A percentile compares a stretch with the other conserved stretches of the same genome.
Evolutionary conservation across 768 basidiomycete species (phyloP).

Genomic region (Boletus rubroflammeus): DNA sequence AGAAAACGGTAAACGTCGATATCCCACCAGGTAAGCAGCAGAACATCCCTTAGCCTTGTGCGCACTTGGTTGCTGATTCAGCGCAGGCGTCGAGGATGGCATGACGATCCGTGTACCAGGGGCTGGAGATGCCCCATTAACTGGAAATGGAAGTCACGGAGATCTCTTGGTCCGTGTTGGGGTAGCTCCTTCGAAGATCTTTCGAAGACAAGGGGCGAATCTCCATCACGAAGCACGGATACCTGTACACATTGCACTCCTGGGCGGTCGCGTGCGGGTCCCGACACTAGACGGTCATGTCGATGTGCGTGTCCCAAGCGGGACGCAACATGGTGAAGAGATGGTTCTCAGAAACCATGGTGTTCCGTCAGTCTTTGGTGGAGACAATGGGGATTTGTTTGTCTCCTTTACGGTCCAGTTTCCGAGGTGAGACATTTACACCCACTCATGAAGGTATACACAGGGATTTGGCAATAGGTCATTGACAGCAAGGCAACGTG

Average conservation of each 20-base stretch:
- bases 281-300: slow-evolving; percentile 96
- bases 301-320: slow-evolving; percentile 85
- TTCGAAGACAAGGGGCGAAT: slow-evolving; percentile 88
- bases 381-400: slow-evolving; percentile 78
- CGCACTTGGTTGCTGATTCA: slow-evolving; percentile 7
- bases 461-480: slow-evolving; percentile 47
- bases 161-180: slow-evolving; percentile 85
- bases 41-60: not conserved
- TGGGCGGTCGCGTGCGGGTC: slow-evolving; percentile 91
- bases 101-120: slow-evolving; percentile 83
- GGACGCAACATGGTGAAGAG: slow-evolving; percentile 96
- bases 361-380: slow-evolving; percentile 56
- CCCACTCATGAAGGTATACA: slow-evolving; percentile 6
- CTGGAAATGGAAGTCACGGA: slow-evolving; percentile 73
- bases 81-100: slow-evolving; percentile 86
- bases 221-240: slow-evolving; percentile 87
- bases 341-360: slow-evolving; percentile 91
- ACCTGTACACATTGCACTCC: slow-evolving; percentile 84
- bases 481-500: slow-evolving; percentile 77
- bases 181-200: slow-evolving; percentile 78
- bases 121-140: slow-evolving; percentile 79
- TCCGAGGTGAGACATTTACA: slow-evolving; percentile 65
- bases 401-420: slow-evolving; percentile 85
- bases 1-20: slow-evolving; percentile 73
- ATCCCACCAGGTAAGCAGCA: slow-evolving; percentile 74